phyloP scores from a whole-genome alignment of 1,284 basidiomycete species.

The Neonothopanus nambi region DNA sequence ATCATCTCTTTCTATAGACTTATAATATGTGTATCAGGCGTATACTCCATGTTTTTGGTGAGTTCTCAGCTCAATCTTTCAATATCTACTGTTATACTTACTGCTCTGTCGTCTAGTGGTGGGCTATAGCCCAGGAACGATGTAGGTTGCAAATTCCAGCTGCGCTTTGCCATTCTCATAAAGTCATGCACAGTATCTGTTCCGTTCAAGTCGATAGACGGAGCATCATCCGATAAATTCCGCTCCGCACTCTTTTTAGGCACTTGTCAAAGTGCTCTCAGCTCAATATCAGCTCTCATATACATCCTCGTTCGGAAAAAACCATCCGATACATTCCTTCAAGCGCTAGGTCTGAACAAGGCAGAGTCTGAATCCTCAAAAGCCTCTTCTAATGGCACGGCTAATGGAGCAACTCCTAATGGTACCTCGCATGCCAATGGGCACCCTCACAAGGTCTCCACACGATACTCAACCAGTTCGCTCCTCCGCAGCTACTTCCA shows the following conservation, averaged over 20 bases:
- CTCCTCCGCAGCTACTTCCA: constrained; percentile 79
- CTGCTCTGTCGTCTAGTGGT: constrained; percentile 51
- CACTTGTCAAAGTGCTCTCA: constrained; percentile 83
- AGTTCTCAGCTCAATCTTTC: constrained; percentile 25
- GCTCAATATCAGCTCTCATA: constrained; percentile 73
- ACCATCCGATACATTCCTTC: constrained; percentile 47
- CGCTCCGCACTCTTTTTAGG: constrained; percentile 87
- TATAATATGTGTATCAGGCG: constrained; percentile 64
- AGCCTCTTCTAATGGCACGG: constrained; percentile 22
- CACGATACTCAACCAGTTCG: constrained; percentile 44
- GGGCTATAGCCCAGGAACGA: constrained; percentile 92
- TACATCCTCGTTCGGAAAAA: constrained; percentile 78
- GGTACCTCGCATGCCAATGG: constrained; percentile 27
- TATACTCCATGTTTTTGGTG: constrained; percentile 80
- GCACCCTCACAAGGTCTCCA: constrained; percentile 34
- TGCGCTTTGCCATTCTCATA: constrained; percentile 11
- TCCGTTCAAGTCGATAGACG: constrained; percentile 74
- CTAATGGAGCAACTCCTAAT: constrained; percentile 22
- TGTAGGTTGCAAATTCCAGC: constrained; percentile 46
- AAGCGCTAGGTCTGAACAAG: constrained; percentile 49
- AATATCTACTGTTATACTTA: constrained; percentile 12
- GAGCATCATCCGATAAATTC: constrained; percentile 73
- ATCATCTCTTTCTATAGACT: constrained; percentile 43
- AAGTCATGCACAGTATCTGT: constrained; percentile 67
- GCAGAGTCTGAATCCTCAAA: constrained; percentile 5